Evolutionary conservation across 2,329 filamentous ascomycete genomes (phyloP), one percentile per base, ranked within the genome.

Genomic region (Epichloe scottii): DNA sequence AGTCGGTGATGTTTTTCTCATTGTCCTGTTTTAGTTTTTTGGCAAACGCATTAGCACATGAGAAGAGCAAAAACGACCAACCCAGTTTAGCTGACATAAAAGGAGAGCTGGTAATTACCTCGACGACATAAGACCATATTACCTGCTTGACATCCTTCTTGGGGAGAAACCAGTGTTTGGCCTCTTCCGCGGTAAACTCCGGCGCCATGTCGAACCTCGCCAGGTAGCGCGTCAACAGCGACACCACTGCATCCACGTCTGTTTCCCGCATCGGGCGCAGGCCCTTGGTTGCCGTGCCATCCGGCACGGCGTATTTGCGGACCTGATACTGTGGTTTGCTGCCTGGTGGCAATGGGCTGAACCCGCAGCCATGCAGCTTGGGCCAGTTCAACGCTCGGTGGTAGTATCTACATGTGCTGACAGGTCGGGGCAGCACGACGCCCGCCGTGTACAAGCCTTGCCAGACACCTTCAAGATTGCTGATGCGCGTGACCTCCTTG

Each of bases 381-480:
- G 89, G 78, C 93, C 93, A 98, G 71, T 98, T 86, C 51, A 98
- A 73, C 10, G 89, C 83, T 54, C 93, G 86, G 69, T 98, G 93
- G 70, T 86, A 98, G 74, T 98, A 98, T 57, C 93, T 82, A 63
- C 89, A 95, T 11, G 89, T 95, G 68, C 87, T 90, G 56, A 98
- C 81, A 4, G 93, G 93, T 38, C 85, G 95, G 30, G 93, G 93
- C 2, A 98, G 77, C 39, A 98, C 83, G 19, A 91, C 84, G 39
- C 93, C 93, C 30, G 85, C 93, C 1, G 93, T 98, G 72, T 96
- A 97, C 53, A 98, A 87, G 47, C 91, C 93, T 69, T 98, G 93
- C 77, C 86, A 97, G 57, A 94, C 85, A 51, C 84, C 87, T 56
- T 86, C 76, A 46, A 89, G 71, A 68, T 97, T 94, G 74, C 89